A percentile compares a stretch with the other conserved stretches of the same genome.
Conservation (phyloP, 2,329 filamentous ascomycete species). For the Calonectria leucothoes region DNA sequence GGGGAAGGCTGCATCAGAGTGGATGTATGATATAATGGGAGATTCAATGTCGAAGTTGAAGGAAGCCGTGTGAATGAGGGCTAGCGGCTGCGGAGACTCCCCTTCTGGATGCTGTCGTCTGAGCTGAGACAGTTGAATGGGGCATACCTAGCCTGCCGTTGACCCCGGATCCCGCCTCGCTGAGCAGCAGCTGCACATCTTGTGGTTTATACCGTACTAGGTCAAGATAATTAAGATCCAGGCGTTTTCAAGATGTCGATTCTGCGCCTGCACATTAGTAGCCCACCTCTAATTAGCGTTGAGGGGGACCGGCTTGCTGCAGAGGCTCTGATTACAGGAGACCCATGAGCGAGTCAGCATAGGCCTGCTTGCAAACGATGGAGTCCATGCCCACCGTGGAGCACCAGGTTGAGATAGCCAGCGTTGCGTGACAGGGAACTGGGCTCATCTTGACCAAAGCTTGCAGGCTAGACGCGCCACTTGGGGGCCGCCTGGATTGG, state of each 20-base stretch:
- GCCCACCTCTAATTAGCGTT: slow-evolving; percentile 23
- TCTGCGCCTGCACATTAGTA: slow-evolving; percentile 18
- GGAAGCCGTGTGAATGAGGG: background rate
- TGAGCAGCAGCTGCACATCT: background rate
- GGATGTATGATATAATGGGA: slow-evolving; percentile 21
- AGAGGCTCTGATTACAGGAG: slow-evolving; percentile 27
- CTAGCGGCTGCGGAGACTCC: slow-evolving; percentile 1
- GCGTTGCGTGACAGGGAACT: slow-evolving; percentile 37
- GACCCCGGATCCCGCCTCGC: slow-evolving; percentile 4
- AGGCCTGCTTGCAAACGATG: slow-evolving; percentile 23
- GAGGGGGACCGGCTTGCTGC: slow-evolving; percentile 18
- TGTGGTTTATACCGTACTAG: slow-evolving; percentile 5
- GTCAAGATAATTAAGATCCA: slow-evolving; percentile 14
- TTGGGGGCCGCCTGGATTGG: background rate
- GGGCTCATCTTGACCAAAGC: slow-evolving; percentile 32
- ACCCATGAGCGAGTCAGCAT: slow-evolving; percentile 36
- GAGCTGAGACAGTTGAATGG: slow-evolving; percentile 2
- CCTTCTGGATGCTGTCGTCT: background rate
- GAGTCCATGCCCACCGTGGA: slow-evolving; percentile 16
- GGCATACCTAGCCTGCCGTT: slow-evolving; percentile 1
- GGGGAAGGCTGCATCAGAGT: slow-evolving; percentile 38
- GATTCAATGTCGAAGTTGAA: slow-evolving; percentile 11
- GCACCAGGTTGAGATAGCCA: slow-evolving; percentile 34
- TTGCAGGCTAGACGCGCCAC: slow-evolving; percentile 15
- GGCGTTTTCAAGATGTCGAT: slow-evolving; percentile 21